Evolutionary conservation across 306 rosid species (phyloP).

Genomic region (Prunus mongolica): DNA sequence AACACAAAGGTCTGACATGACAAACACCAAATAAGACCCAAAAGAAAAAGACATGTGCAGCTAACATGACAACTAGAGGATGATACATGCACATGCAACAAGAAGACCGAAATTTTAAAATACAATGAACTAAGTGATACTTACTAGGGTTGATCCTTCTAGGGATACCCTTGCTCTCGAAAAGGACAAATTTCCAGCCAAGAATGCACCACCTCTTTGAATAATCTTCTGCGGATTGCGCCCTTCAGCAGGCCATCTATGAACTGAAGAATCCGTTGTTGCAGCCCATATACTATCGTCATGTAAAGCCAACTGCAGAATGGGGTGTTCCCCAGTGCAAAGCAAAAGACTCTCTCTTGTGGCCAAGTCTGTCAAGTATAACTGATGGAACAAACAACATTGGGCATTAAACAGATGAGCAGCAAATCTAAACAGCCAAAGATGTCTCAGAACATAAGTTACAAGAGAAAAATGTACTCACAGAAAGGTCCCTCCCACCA

Average conservation of each 20-base stretch:
- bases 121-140: slow-evolving; percentile 29
- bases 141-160: slow-evolving; percentile 89
- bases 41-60: neutral
- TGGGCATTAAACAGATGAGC: slow-evolving; percentile 36
- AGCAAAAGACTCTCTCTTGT: slow-evolving; percentile 96
- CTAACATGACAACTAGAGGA: neutral
- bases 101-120: neutral
- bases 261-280: slow-evolving; percentile 85
- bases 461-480: slow-evolving; percentile 50
- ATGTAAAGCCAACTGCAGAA: slow-evolving; percentile 74
- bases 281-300: slow-evolving; percentile 89
- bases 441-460: neutral
- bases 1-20: slow-evolving; percentile 12
- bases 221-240: slow-evolving; percentile 77
- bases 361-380: slow-evolving; percentile 96
- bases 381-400: slow-evolving; percentile 57
- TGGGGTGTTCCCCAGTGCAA: slow-evolving; percentile 88
- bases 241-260: slow-evolving; percentile 90
- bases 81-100: neutral
- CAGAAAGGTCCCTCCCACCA: slow-evolving; percentile 97
- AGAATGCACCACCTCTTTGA: slow-evolving; percentile 79
- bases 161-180: slow-evolving; percentile 92
- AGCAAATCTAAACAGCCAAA: slow-evolving; percentile 22
- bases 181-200: slow-evolving; percentile 96
- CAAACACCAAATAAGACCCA: neutral